Evolutionary conservation across 805 yeast species (phyloP).

Genomic region (Candida odintsovae): DNA sequence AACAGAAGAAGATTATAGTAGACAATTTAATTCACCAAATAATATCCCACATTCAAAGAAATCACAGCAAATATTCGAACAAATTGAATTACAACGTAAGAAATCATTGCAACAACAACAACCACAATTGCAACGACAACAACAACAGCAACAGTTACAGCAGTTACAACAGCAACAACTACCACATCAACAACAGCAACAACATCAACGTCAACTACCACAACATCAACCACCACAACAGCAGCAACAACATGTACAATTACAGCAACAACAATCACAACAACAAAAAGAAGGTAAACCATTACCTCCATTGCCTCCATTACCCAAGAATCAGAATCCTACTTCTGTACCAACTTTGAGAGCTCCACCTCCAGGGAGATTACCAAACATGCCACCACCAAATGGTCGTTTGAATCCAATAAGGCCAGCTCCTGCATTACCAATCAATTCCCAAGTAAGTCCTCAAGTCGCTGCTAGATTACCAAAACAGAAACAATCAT

Average conservation of each 20-base stretch:
- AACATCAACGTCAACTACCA: background rate
- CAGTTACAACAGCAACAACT: too few species aligned
- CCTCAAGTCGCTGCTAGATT: conserved; percentile 70
- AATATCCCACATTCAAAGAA: background rate
- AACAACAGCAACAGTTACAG: too few species aligned
- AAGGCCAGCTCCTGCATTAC: conserved; percentile 26
- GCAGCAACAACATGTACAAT: background rate
- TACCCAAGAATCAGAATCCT: conserved; percentile 1
- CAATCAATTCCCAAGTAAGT: conserved; percentile 51
- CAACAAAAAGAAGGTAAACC: conserved; percentile 27
- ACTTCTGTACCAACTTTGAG: background rate
- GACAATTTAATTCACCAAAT: background rate
- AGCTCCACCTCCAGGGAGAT: background rate
- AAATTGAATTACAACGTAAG: conserved; percentile 18
- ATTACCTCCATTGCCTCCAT: conserved; percentile 31
- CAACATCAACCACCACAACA: background rate
- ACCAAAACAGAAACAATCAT: conserved; percentile 76
- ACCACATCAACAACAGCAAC: conserved; percentile 1
- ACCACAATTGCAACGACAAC: background rate
- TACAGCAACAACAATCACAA: background rate
- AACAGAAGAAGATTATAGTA: background rate
- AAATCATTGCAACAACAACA: conserved; percentile 10
- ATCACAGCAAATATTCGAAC: conserved; percentile 9
- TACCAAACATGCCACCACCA: background rate
- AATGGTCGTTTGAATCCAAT: conserved; percentile 17